Evolutionary conservation across 257 asterid species (phyloP), one percentile per base, ranked within the genome.

Genomic region (Nicotiana tomentosiformis): DNA sequence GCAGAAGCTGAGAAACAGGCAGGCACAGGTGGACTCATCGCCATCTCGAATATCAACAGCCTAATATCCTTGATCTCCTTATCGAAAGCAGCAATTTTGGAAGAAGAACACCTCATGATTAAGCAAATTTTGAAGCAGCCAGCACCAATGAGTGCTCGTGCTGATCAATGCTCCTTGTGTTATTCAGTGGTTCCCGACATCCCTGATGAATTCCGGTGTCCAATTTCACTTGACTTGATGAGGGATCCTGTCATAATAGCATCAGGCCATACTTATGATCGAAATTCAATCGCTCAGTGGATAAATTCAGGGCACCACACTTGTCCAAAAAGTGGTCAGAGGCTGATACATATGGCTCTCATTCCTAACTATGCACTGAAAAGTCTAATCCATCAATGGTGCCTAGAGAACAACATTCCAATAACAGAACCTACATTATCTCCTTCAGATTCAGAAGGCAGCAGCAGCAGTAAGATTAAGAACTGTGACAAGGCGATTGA

Each of bases 231-330:
- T 4, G 97, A 94, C 84, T 86, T 95, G 91, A 95, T 95, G 89
- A 89, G 85, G 49, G 98, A 95, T 39, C 97, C 98, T 0, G 98
- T 95, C 49, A 95, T 93, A 80, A 86, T 93, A 7, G 93, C 97
- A 16, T 93, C 98, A 7, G 98, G 98, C 29, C 98, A 95, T 86
- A 95, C 97, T 15, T 94, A 92, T 72, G 98, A 95, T 68, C 89
- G 97, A 37, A 85, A 77, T 62, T 92, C 97, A 6, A 95, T 95
- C 18, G 91, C 94, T 16, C 97, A 88, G 88, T 93, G 98, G 98
- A 92, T 93, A 84, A 91, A 95, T 66, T 90, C 98, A 2, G 98
- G 98, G 32, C 95, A 95, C 72, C 92, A 89, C 79, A 92, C 96
- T 3, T 95, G 98, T 83, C 98, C 98, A 1, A 95, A 91, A 86